A percentile compares a stretch with the other conserved stretches of the same genome.
Evolutionary conservation across 305 asterid species (phyloP).

Genomic region (Caryopteris hybrid): DNA sequence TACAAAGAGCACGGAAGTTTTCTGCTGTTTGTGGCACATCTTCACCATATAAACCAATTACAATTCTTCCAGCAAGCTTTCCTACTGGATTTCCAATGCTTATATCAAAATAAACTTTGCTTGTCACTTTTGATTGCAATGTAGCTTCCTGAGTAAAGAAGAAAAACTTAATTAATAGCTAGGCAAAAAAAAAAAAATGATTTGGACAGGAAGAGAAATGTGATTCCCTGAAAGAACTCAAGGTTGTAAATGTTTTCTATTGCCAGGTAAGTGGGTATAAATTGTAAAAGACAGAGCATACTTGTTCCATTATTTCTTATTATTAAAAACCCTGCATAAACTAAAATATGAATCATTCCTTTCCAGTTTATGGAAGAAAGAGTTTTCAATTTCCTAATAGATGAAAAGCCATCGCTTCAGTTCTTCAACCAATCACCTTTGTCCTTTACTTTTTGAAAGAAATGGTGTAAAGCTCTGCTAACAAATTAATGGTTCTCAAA

Average conservation of each 20-base stretch:
- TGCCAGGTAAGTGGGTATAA: background rate
- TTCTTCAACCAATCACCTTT: background rate
- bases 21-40: conserved; percentile 94
- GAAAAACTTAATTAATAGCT: background rate
- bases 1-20: conserved; percentile 96
- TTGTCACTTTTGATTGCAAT: conserved; percentile 78
- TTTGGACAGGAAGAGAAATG: background rate
- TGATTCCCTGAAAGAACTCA: background rate
- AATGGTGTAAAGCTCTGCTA: background rate
- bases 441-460: background rate
- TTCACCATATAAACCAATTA: conserved; percentile 87
- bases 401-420: background rate
- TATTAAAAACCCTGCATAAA: background rate
- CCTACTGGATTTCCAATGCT: conserved; percentile 94
- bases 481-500: background rate
- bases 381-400: background rate
- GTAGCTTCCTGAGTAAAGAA: conserved; percentile 47
- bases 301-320: no score
- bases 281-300: background rate
- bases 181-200: background rate
- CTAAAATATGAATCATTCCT: background rate
- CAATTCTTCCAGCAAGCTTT: conserved; percentile 81
- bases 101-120: conserved; percentile 79
- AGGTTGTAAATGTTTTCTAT: background rate
- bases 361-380: background rate